Conservation (phyloP, 805 yeast species). For the Candida rishiriensis region DNA sequence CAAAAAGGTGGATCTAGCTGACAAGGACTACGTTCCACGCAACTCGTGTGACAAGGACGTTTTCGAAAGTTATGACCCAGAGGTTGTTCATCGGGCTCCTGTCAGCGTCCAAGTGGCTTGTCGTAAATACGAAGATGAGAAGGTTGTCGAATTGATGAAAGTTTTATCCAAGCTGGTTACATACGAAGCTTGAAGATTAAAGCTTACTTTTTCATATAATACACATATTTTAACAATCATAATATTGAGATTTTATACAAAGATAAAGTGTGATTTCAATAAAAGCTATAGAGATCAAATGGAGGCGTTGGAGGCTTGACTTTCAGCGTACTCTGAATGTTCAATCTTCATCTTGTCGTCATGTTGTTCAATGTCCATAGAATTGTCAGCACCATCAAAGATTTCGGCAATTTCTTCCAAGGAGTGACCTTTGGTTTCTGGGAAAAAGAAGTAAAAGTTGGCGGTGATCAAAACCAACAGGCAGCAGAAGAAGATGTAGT, state of each 20-base stretch:
- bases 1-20: conserved; percentile 30
- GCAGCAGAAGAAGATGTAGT: conserved; percentile 33
- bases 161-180: no score
- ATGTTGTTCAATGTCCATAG: conserved; percentile 1
- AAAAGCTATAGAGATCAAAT: no score
- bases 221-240: no score
- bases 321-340: conserved; percentile 8
- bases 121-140: conserved; percentile 54
- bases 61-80: conserved; percentile 34
- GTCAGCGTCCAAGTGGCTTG: conserved; percentile 62
- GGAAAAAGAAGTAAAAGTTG: conserved; percentile 37
- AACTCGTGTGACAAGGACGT: conserved; percentile 41
- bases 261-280: no score
- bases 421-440: conserved; percentile 39
- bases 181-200: no score
- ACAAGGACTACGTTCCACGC: conserved; percentile 26
- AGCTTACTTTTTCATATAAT: no score
- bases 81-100: conserved; percentile 54
- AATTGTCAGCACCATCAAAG: conserved; percentile 33
- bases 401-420: conserved; percentile 38
- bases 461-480: conserved; percentile 22
- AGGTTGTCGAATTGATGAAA: conserved; percentile 14
- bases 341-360: conserved; percentile 8
- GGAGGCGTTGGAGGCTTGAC: no score
- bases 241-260: no score